phyloP scores from a whole-genome alignment of 2,329 filamentous ascomycete genomes.

The Cladophialophora exuberans region DNA sequence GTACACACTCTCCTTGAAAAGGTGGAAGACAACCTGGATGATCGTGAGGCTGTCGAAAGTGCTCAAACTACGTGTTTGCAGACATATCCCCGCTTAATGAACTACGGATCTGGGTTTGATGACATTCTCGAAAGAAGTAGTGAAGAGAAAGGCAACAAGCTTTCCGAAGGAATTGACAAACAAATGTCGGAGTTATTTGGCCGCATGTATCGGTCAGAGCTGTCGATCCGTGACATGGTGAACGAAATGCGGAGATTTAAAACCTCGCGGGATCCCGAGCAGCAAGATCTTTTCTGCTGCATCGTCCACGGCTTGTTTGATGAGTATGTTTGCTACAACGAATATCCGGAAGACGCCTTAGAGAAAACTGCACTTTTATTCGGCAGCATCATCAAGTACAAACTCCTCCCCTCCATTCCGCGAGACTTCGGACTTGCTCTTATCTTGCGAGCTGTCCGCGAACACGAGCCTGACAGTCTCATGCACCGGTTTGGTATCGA shows the following conservation, averaged over 20 bases:
- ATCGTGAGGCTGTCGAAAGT: conserved; percentile 71
- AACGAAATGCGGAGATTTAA: conserved; percentile 85
- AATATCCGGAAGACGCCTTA: conserved; percentile 93
- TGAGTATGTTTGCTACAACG: conserved; percentile 92
- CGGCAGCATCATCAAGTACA: conserved; percentile 92
- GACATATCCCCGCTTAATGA: conserved; percentile 90
- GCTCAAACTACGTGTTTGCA: conserved; percentile 89
- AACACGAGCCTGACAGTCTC: conserved; percentile 77
- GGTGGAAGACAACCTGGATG: conserved; percentile 66
- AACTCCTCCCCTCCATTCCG: conserved; percentile 84
- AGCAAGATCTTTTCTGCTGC: conserved; percentile 95
- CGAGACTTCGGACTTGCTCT: conserved; percentile 94
- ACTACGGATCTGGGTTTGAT: conserved; percentile 91
- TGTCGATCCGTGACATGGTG: conserved; percentile 83
- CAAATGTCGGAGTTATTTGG: conserved; percentile 99
- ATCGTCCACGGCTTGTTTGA: conserved; percentile 99
- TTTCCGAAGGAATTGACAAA: conserved; percentile 77
- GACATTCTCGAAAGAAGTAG: conserved; percentile 88
- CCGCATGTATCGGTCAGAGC: conserved; percentile 92
- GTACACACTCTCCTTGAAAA: conserved; percentile 80
- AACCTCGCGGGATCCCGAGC: conserved; percentile 76
- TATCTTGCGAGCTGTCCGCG: conserved; percentile 94
- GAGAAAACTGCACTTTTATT: conserved; percentile 96
- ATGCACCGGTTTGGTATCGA: conserved; percentile 99
- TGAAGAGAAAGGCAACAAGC: conserved; percentile 70